phyloP scores from a whole-genome alignment of 1,139 yeast species.

The Suhomyces anneliseae region DNA sequence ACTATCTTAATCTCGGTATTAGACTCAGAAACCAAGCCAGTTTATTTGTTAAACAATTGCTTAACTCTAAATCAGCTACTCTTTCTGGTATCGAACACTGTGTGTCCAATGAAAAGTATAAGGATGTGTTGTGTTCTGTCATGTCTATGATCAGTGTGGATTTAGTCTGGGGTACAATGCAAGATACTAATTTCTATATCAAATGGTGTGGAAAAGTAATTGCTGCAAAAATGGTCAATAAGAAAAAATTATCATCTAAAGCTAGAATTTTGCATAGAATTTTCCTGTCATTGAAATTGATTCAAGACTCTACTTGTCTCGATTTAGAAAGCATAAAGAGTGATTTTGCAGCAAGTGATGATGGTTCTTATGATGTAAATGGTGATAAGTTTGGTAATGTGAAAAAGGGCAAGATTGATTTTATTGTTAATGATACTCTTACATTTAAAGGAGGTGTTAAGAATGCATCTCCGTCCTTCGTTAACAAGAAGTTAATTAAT shows the following conservation, averaged over 20 bases:
- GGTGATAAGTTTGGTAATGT: constrained; percentile 33
- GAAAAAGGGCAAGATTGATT: constrained; percentile 45
- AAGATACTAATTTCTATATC: constrained; percentile 74
- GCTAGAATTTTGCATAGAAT: constrained; percentile 78
- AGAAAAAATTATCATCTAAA: constrained; percentile 70
- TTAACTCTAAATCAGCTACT: constrained; percentile 36
- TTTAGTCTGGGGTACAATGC: constrained; percentile 90
- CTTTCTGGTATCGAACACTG: constrained; percentile 49
- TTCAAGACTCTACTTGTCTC: constrained; percentile 72
- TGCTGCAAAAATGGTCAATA: constrained; percentile 61
- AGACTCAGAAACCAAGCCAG: constrained; percentile 75
- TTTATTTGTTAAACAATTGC: constrained; percentile 55
- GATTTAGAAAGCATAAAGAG: constrained; percentile 43
- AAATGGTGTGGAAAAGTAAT: constrained; percentile 78
- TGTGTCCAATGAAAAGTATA: constrained; percentile 67
- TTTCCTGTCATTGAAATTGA: constrained; percentile 68
- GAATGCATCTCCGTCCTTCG: constrained; percentile 41
- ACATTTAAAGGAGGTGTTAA: constrained; percentile 9
- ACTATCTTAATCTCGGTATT: constrained; percentile 69
- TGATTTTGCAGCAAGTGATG: constrained; percentile 33
- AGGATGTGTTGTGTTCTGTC: constrained; percentile 81
- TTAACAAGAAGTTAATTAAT: constrained; percentile 44
- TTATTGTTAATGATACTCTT: constrained; percentile 38
- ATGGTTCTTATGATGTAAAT: constrained; percentile 40
- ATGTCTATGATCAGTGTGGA: constrained; percentile 87